Evolutionary conservation across 371 early-diverging fungal species (phyloP).

Genomic region (Batrachochytrium dendrobatidis): DNA sequence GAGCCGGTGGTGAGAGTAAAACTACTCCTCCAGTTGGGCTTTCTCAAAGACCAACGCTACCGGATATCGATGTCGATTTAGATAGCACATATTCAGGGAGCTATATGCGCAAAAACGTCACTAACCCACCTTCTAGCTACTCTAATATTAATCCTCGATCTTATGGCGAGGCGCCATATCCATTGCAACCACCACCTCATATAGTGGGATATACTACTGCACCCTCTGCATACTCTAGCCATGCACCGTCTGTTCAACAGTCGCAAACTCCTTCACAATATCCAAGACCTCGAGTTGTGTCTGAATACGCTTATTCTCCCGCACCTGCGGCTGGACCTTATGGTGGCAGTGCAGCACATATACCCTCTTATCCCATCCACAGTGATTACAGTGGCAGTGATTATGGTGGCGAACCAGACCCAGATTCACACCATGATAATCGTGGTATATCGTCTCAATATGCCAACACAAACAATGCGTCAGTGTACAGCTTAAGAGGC

Average conservation of each 20-base stretch:
- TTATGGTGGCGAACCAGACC: not conserved
- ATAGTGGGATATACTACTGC: too few species aligned
- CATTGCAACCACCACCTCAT: too few species aligned
- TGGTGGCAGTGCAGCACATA: not conserved
- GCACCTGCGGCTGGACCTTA: not conserved
- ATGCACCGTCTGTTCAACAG: too few species aligned
- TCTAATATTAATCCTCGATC: not conserved
- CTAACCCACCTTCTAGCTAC: not conserved
- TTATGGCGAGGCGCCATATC: not conserved
- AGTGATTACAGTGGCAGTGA: not conserved
- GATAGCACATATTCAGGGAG: slow-evolving; percentile 6
- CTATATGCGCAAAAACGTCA: not conserved
- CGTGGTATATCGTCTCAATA: too few species aligned
- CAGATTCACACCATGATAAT: not conserved
- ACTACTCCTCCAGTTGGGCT: slow-evolving; percentile 24
- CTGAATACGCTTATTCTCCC: slow-evolving; percentile 1
- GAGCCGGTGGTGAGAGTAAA: slow-evolving; percentile 1
- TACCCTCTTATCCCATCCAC: not conserved
- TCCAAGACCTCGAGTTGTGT: too few species aligned
- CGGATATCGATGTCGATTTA: slow-evolving; percentile 30
- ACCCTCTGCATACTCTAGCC: too few species aligned
- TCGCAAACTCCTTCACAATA: too few species aligned
- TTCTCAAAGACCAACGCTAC: slow-evolving; percentile 24
- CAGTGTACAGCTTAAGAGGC: too few species aligned
- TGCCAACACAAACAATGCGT: too few species aligned